phyloP scores from a whole-genome alignment of 495 filamentous ascomycete species.

The Penicillium bovifimosum region DNA sequence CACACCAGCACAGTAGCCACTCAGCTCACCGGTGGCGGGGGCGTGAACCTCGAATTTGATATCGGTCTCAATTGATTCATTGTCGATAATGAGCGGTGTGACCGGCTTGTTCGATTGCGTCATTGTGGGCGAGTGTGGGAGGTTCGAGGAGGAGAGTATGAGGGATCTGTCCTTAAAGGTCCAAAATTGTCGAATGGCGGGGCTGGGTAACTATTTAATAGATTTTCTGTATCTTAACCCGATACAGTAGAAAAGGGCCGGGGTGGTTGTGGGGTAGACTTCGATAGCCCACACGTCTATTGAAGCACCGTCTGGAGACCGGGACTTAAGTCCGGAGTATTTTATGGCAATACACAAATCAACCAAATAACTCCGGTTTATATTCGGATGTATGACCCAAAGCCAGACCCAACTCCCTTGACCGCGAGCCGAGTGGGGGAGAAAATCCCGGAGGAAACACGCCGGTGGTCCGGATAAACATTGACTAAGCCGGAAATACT shows the following conservation, averaged over 20 bases:
- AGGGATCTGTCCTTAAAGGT: neutral
- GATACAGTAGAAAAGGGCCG: neutral
- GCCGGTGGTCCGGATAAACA: neutral
- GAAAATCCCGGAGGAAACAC: too few relatives aligned
- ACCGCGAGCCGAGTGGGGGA: neutral
- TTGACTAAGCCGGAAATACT: neutral
- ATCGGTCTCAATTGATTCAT: slow-evolving; percentile 55
- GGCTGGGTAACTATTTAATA: neutral
- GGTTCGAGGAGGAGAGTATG: neutral
- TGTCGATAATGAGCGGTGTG: slow-evolving; percentile 70
- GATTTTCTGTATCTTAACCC: neutral
- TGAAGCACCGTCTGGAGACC: neutral
- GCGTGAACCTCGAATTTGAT: slow-evolving; percentile 62
- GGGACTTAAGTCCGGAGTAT: neutral
- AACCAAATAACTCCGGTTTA: neutral
- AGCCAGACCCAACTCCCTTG: neutral
- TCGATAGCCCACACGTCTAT: neutral
- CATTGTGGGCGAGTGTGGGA: slow-evolving; percentile 1
- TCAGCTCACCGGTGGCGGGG: slow-evolving; percentile 55
- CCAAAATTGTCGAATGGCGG: neutral
- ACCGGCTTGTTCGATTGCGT: slow-evolving; percentile 15
- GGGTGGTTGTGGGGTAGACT: neutral
- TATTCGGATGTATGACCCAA: neutral
- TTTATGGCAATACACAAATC: neutral
- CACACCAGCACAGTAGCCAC: slow-evolving; percentile 58